Percentiles rank a stretch among this genome's conserved stretches.
Evolutionary conservation across 495 filamentous ascomycete species (phyloP).

Genomic region (Achaetomiella virescens): DNA sequence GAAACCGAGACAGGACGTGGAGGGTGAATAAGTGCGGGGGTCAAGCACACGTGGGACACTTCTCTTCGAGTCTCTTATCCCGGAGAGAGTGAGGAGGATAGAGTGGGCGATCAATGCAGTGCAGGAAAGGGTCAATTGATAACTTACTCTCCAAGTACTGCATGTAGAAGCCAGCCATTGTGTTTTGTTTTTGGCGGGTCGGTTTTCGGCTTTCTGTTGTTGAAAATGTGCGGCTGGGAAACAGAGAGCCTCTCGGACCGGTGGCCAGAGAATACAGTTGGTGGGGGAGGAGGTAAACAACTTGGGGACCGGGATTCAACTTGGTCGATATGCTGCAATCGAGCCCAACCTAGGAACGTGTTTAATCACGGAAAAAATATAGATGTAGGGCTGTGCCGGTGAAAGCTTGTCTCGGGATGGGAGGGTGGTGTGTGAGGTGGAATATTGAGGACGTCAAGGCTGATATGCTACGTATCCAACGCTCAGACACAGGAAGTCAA

Average conservation of each 20-base stretch:
- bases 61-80: slow-evolving; percentile 20
- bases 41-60: slow-evolving; percentile 21
- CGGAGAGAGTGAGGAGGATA: slow-evolving; percentile 10
- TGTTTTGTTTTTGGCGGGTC: slow-evolving; percentile 26
- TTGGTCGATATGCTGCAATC: slow-evolving; percentile 49
- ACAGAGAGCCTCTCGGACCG: slow-evolving; percentile 4
- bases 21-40: slow-evolving; percentile 7
- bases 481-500: slow-evolving; percentile 39
- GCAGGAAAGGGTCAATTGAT: slow-evolving; percentile 19
- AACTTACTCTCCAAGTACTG: slow-evolving; percentile 59
- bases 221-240: neutral
- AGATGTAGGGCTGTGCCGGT: slow-evolving; percentile 28
- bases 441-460: slow-evolving; percentile 33
- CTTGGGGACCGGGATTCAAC: slow-evolving; percentile 31
- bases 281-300: slow-evolving; percentile 5
- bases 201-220: neutral
- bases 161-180: slow-evolving; percentile 57
- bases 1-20: slow-evolving; percentile 16
- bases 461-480: slow-evolving; percentile 46
- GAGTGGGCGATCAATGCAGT: neutral
- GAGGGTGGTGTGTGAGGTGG: slow-evolving; percentile 33
- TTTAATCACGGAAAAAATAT: slow-evolving; percentile 10
- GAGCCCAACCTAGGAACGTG: slow-evolving; percentile 46
- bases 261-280: slow-evolving; percentile 6
- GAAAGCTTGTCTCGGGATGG: slow-evolving; percentile 38